Percentiles rank a stretch among this genome's conserved stretches.
These are phyloP conservation scores for Xylaria venustula DNA, from an alignment of 495 filamentous ascomycete genomes.

Conservation along the genomic window DNA sequence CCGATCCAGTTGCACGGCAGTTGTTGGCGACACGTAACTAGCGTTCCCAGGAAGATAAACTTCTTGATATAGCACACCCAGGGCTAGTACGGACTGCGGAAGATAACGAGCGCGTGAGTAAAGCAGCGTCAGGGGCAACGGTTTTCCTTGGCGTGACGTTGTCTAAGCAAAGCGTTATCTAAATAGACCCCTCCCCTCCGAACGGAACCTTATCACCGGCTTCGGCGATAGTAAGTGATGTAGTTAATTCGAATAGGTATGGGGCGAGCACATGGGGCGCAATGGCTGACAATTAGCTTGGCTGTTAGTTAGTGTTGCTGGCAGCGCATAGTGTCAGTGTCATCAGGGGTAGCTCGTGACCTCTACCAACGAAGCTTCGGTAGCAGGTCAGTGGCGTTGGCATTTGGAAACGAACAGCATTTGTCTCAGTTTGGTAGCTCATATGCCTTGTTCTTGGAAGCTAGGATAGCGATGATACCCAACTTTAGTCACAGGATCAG, in stretches of 20 bases:
- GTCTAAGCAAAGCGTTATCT: not conserved
- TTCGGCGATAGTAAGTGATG: constrained; percentile 1
- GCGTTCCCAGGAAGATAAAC: not conserved
- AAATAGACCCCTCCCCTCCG: not conserved
- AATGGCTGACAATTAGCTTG: not conserved
- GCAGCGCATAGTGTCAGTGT: not conserved
- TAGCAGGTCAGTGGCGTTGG: not conserved
- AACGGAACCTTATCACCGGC: constrained; percentile 11
- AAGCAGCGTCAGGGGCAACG: constrained; percentile 1
- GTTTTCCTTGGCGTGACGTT: not conserved
- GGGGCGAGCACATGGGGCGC: not conserved
- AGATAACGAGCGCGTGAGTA: not conserved
- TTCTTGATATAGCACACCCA: not conserved
- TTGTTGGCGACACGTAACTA: constrained; percentile 4
- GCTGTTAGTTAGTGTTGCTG: not conserved
- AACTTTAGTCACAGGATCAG: constrained; percentile 3
- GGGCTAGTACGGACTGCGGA: not conserved
- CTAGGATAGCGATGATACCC: constrained; percentile 9
- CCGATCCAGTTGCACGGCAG: not conserved
- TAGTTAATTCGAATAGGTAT: not conserved
- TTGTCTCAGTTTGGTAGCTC: not conserved
- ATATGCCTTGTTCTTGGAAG: not conserved
- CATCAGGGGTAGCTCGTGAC: not conserved
- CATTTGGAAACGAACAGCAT: not conserved
- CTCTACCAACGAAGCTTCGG: not conserved